phyloP scores from a whole-genome alignment of 306 rosid genomes.

The Trifolium repens region DNA sequence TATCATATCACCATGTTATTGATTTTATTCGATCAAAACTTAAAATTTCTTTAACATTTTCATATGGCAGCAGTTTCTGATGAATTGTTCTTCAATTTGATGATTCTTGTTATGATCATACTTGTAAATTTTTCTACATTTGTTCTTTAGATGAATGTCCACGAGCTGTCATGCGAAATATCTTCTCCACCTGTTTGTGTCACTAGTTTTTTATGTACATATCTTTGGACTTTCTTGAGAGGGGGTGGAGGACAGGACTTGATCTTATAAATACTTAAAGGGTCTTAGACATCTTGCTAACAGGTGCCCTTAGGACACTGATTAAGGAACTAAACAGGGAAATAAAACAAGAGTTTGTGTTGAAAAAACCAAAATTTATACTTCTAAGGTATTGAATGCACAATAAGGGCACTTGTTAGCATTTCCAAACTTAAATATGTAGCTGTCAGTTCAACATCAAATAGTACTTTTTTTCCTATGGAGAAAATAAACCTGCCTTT shows the following conservation, averaged over 20 bases:
- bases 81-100: background rate
- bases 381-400: no score
- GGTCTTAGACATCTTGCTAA: no score
- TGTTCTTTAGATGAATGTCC: slow-evolving; percentile 27
- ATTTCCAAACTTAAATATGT: background rate
- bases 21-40: slow-evolving; percentile 30
- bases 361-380: no score
- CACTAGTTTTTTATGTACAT: background rate
- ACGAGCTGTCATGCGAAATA: background rate
- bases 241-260: background rate
- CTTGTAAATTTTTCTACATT: slow-evolving; percentile 17
- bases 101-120: slow-evolving; percentile 21
- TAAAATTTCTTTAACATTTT: background rate
- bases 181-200: background rate
- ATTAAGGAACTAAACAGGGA: no score
- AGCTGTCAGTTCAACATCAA: slow-evolving; percentile 28
- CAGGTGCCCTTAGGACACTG: no score
- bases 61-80: slow-evolving; percentile 1
- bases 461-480: slow-evolving; percentile 16
- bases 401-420: no score
- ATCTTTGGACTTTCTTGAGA: slow-evolving; percentile 7
- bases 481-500: slow-evolving; percentile 14
- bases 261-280: slow-evolving; percentile 5
- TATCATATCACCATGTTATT: slow-evolving; percentile 2
- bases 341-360: no score